Evolutionary conservation across 306 rosid species (phyloP).

Genomic region (Acacia confusa): DNA sequence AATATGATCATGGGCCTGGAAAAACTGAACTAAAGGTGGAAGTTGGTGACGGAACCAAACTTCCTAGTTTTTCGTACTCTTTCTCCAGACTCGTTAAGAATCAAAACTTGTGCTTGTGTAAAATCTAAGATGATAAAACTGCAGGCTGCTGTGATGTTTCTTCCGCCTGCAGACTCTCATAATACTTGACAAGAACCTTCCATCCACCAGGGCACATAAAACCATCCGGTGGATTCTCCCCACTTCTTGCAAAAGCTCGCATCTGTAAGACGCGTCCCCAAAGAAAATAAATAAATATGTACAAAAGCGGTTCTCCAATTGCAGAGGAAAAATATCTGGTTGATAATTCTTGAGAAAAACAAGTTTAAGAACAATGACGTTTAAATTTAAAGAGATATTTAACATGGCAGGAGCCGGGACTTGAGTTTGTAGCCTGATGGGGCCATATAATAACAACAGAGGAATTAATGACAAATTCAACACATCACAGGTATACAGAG

Average conservation of each 20-base stretch:
- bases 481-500: background rate
- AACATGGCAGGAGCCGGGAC: background rate
- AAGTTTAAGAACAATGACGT: background rate
- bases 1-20: conserved; percentile 30
- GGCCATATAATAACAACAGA: background rate
- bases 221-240: conserved; percentile 93
- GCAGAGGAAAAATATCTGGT: background rate
- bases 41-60: conserved; percentile 23
- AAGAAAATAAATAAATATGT: conserved; percentile 5
- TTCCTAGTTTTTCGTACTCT: conserved; percentile 13
- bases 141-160: conserved; percentile 61
- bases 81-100: conserved; percentile 20
- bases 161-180: conserved; percentile 77
- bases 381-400: background rate
- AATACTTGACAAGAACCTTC: conserved; percentile 84
- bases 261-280: conserved; percentile 51
- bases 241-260: conserved; percentile 82
- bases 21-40: conserved; percentile 38
- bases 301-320: background rate
- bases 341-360: background rate
- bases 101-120: conserved; percentile 28
- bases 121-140: conserved; percentile 56
- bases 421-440: background rate
- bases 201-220: conserved; percentile 97
- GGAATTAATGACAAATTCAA: conserved; percentile 2